Evolutionary conservation across 2,329 filamentous ascomycete species (phyloP), one percentile per base, ranked within the genome.

Genomic region (Sphaerostilbella broomeana): DNA sequence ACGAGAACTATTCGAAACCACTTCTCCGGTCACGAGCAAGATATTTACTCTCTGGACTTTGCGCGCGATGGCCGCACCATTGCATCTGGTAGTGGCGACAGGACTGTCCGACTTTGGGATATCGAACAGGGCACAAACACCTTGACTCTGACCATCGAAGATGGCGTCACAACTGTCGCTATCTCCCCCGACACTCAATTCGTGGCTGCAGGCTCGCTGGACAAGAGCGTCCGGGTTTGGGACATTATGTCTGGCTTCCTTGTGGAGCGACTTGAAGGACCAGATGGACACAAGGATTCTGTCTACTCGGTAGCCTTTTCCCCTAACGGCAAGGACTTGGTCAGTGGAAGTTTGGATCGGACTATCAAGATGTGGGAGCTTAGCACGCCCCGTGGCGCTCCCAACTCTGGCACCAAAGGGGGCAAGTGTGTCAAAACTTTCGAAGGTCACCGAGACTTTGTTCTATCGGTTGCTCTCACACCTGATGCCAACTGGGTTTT

Each of bases 361-460:
- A 97, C 90, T 0, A 97, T 97, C 72, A 95, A 95, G 72, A 94
- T 97, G 84, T 98, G 92, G 89, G 89, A 95, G 69, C 75, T 98
- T 35, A 81, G 77, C 40, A 77, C 84, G 16, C 77, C 82, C 30
- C 77, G 84, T 51, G 76, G 81, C 53, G 74, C 80, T 43, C 73
- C 78, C 32, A 78, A 75, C 56, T 73, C 77, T 30, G 78, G 74
- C 21, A 75, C 81, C 7, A 94, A 92, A 70, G 84, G 84, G 24
- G 90, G 92, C 52, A 87, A 94, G 61, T 97, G 92, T 60, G 81
- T 95, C 54, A 87, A 89, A 69, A 97, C 90, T 1, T 98, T 97
- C 55, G 92, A 97, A 58, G 92, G 92, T 35, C 92, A 98, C 67
- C 85, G 94, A 64, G 92, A 98, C 65, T 98, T 97, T 57, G 92